phyloP scores from a whole-genome alignment of 2,329 filamentous ascomycete species.

The Biscogniauxia sp. region DNA sequence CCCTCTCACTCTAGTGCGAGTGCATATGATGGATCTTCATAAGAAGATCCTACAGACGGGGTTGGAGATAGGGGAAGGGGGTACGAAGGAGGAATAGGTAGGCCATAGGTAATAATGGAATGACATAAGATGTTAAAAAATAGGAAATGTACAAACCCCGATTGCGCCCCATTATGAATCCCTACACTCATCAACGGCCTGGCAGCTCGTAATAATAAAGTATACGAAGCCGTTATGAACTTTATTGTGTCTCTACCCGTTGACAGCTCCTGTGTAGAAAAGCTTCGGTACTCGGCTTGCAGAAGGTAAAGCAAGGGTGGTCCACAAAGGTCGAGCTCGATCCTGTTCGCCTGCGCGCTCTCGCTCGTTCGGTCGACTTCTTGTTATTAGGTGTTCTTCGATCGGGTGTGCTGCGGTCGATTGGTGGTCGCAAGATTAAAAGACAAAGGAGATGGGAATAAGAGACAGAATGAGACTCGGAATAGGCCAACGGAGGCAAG shows the following conservation, averaged over 20 bases:
- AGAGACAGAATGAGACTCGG: conserved; percentile 1
- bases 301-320: conserved; percentile 15
- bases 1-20: conserved; percentile 1
- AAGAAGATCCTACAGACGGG: conserved; percentile 3
- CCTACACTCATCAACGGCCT: conserved; percentile 7
- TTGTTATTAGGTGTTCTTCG: not conserved
- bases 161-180: conserved; percentile 50
- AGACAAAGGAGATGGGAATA: not conserved
- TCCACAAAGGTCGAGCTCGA: conserved; percentile 11
- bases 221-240: not conserved
- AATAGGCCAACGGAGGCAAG: no score
- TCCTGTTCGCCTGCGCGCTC: not conserved
- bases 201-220: conserved; percentile 10
- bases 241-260: conserved; percentile 1
- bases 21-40: conserved; percentile 5
- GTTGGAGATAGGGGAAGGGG: conserved; percentile 3
- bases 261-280: conserved; percentile 16
- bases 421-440: not conserved
- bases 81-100: conserved; percentile 4
- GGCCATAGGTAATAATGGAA: not conserved
- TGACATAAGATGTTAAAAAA: conserved; percentile 14
- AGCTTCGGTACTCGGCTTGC: conserved; percentile 9
- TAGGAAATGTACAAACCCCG: conserved; percentile 45
- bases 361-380: not conserved
- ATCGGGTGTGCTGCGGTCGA: not conserved